Evolutionary conservation across 176 grass and related monocot species (phyloP).

Genomic region (Aegilops speltoides): DNA sequence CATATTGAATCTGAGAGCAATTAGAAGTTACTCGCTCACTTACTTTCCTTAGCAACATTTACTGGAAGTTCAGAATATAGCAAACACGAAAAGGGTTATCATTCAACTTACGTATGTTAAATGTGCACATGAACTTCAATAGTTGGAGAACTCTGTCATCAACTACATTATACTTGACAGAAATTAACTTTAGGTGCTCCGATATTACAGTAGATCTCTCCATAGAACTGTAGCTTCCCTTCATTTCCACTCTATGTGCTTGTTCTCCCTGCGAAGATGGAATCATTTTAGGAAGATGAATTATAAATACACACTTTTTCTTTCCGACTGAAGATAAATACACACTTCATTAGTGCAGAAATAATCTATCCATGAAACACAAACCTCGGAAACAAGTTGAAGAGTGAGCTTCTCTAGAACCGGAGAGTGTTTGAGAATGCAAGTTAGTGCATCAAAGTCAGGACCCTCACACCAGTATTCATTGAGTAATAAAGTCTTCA

Average conservation of each 20-base stretch:
- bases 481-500: no score
- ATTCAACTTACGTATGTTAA: constrained; percentile 11
- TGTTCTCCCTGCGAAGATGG: not conserved
- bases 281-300: not conserved
- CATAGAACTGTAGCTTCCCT: not conserved
- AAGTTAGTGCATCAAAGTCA: no score
- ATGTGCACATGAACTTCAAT: constrained; percentile 13
- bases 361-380: no score
- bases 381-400: no score
- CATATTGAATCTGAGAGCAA: not conserved
- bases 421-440: no score
- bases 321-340: no score
- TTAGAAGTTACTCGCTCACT: not conserved
- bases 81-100: not conserved
- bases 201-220: not conserved
- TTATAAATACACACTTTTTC: no score
- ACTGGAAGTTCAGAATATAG: not conserved
- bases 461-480: no score
- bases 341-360: no score
- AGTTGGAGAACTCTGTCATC: not conserved
- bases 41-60: not conserved
- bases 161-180: not conserved
- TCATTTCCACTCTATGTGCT: not conserved
- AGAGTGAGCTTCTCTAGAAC: no score
- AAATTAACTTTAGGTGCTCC: not conserved